Evolutionary conservation across 495 filamentous ascomycete genomes (phyloP), one percentile per base, ranked within the genome.

Genomic region (Talaromyces stipitatus): DNA sequence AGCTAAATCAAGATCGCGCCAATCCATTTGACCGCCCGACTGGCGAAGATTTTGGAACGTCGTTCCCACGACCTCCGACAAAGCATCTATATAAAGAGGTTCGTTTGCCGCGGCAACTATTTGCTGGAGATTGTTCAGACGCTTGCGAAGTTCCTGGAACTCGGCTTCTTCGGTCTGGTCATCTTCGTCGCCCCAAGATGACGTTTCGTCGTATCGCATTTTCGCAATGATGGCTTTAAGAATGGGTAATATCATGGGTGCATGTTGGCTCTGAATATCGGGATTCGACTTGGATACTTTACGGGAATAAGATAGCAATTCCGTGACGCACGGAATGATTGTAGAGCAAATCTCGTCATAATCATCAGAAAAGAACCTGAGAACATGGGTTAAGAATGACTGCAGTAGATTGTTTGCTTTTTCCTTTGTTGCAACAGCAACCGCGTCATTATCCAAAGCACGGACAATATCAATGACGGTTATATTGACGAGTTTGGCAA

Each of bases 151-250:
- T 53, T 97, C 92, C 62, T 95, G 88, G 65, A 97, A 97, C 66
- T 99, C 94, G n/a, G 94, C 95, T 67, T 97, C 95, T 66, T 99
- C 94, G 1, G 91, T 95, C 69, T 91, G 86, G 55, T 94, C 90
- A 58, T 95, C 92, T 64, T 97, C 94, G 45, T 90, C 85, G 22
- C 91, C 92, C 95, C 94, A 99, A 24, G 82, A 86, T 0, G 89
- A 85, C 10, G 94, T 95, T 64, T 96, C 91, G 62, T 97, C 95
- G 65, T 94, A 97, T 62, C 92, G 85, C 89, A 96, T 96, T 78
- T 97, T 99, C 20, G 81, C 72, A 55, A 97, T 85, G 56, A 97
- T 92, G 11, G 92, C 92, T 64, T 90, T 88, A 41, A 99, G 75
- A 55, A 99, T 89, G 0, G 89, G 86, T 12, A 86, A 84, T 8